Evolutionary conservation across 2,329 filamentous ascomycete genomes (phyloP), one percentile per base, ranked within the genome.

Genomic region (Cryphonectria radicalis): DNA sequence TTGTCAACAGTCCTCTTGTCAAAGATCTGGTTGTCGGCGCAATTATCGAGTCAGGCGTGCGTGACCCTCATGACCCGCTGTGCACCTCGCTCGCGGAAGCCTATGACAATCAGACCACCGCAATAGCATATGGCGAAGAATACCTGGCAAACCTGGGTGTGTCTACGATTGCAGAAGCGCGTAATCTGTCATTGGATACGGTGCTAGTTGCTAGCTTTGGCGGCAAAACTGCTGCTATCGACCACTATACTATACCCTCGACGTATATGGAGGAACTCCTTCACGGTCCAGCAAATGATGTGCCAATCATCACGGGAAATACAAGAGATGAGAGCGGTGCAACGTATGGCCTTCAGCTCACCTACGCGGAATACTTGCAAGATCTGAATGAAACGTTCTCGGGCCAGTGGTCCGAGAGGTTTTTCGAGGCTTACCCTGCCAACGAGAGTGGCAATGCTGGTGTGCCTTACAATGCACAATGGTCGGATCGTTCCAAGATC

Each of bases 231-330:
- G 46, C 28, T 66, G 65, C 57, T 32, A 50, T 73, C 32, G 72
- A 73, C 65, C 68, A 70, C 32, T 73, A 73, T 59, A 60, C 70
- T 11, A 74, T 79, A 46, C 76, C 77, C 0, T 70, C 73, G 68
- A 77, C 71, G 25, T 79, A 78, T 70, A 67, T 72, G 28, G 73
- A 78, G 66, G 74, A 73, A 1, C 71, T 78, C 3, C 32, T 72
- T n/a, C 62, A 76, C 2, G 77, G 77, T 22, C 65, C 74, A 1
- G 76, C 75, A 11, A 74, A 78, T 40, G 72, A 79, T 57, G 75
- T 79, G 3, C 76, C 76, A 13, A 66, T 79, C n/a, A 70, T 79
- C 8, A 79, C 78, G 1, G 77, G 77, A 22, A 78, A 79, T 70
- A 79, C 73, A 60, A 57, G 72, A 53, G 78, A 79, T 32, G 77